These are phyloP conservation scores for Mucor plumbeus DNA, from an alignment of 371 early-diverging fungal genomes.

Conservation along the genomic window DNA sequence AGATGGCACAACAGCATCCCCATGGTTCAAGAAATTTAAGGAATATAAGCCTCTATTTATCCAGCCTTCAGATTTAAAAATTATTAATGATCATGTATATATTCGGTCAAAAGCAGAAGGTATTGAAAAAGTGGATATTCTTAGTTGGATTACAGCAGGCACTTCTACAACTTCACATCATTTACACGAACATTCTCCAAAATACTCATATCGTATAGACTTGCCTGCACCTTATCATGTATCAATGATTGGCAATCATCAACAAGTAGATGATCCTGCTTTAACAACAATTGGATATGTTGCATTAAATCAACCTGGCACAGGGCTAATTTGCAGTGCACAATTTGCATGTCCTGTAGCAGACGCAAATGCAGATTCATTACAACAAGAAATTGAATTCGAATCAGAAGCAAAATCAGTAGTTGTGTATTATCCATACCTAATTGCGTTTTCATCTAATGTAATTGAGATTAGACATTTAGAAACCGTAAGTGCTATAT, in stretches of 20 bases:
- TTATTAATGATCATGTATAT: slow-evolving; percentile 19
- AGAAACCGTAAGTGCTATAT: slow-evolving; percentile 38
- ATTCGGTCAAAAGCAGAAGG: slow-evolving; percentile 22
- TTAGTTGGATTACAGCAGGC: slow-evolving; percentile 14
- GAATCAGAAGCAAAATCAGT: slow-evolving; percentile 29
- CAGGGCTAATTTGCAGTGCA: slow-evolving; percentile 22
- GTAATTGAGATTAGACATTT: slow-evolving; percentile 49
- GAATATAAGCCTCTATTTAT: slow-evolving; percentile 23
- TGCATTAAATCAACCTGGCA: slow-evolving; percentile 14
- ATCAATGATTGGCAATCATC: not conserved
- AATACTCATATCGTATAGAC: slow-evolving; percentile 11
- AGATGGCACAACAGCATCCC: not conserved
- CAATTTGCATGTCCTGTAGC: slow-evolving; percentile 18
- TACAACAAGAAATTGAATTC: slow-evolving; percentile 32
- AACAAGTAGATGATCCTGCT: slow-evolving; percentile 15
- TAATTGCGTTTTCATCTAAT: slow-evolving; percentile 36
- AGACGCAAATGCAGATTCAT: slow-evolving; percentile 14
- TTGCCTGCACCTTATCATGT: slow-evolving; percentile 9
- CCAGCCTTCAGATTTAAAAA: slow-evolving; percentile 21
- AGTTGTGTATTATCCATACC: slow-evolving; percentile 39
- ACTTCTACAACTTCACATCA: not conserved
- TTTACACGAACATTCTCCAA: not conserved
- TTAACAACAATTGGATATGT: slow-evolving; percentile 16
- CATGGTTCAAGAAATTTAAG: slow-evolving; percentile 22
- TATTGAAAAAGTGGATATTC: slow-evolving; percentile 20